These are phyloP conservation scores for Chrysoporthe austroafricana DNA, from an alignment of 2,329 filamentous ascomycete genomes.

Conservation along the genomic window DNA sequence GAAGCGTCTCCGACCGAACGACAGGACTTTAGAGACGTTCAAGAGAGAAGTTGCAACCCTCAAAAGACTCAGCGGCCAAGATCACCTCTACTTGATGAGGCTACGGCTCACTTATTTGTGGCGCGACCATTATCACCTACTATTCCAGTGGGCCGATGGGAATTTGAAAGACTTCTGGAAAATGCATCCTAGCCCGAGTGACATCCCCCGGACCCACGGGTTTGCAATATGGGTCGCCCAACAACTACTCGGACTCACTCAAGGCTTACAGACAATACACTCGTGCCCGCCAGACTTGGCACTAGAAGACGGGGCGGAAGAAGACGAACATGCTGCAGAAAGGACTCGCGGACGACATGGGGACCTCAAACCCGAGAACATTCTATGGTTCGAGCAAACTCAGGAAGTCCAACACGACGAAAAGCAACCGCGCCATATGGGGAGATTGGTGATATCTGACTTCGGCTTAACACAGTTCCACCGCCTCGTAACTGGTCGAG, in stretches of 20 bases:
- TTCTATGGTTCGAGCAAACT: slow-evolving; percentile 21
- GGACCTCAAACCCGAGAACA: slow-evolving; percentile 29
- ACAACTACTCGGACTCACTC: slow-evolving; percentile 11
- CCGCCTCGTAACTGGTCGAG: slow-evolving; percentile 8
- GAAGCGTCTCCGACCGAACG: slow-evolving; percentile 13
- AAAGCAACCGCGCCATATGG: background rate
- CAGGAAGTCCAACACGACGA: background rate
- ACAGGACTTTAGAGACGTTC: background rate
- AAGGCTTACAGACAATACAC: slow-evolving; percentile 9
- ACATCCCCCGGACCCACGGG: background rate
- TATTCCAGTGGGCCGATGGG: slow-evolving; percentile 22
- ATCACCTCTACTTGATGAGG: slow-evolving; percentile 18
- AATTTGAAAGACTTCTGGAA: slow-evolving; percentile 14
- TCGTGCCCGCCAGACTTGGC: slow-evolving; percentile 13
- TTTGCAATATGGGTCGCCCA: slow-evolving; percentile 3
- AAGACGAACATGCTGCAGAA: background rate
- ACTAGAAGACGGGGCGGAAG: background rate
- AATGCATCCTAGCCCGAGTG: background rate
- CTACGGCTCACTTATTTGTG: slow-evolving; percentile 12
- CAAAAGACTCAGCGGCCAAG: slow-evolving; percentile 12
- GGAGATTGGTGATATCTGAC: slow-evolving; percentile 27
- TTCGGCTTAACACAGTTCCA: slow-evolving; percentile 25
- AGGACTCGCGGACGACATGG: slow-evolving; percentile 21
- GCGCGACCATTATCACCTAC: slow-evolving; percentile 6
- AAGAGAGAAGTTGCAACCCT: slow-evolving; percentile 15